Conservation (phyloP, 1,284 basidiomycete genomes). For the Ustilago curta region DNA sequence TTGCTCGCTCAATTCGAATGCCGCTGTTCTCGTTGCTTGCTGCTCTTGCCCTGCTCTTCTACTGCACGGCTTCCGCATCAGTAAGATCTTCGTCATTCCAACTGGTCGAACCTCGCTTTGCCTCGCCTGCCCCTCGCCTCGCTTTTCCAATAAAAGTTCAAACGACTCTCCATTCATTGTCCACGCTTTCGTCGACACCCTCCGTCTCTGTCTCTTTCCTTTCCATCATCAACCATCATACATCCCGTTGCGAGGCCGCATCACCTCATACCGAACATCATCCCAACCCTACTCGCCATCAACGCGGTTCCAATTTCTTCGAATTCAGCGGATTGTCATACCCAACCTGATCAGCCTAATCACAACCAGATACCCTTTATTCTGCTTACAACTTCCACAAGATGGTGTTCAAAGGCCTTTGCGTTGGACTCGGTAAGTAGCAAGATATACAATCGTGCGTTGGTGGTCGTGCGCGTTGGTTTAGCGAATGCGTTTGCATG, state of each 20-base stretch:
- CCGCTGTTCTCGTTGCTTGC: slow-evolving; percentile 3
- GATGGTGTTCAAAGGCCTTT: slow-evolving; percentile 54
- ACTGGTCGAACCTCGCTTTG: neutral
- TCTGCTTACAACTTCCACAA: slow-evolving; percentile 9
- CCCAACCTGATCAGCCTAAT: slow-evolving; percentile 1
- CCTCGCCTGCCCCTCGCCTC: neutral
- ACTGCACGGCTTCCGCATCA: slow-evolving; percentile 3
- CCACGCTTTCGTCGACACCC: neutral
- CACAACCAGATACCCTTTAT: neutral
- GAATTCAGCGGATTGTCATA: slow-evolving; percentile 9
- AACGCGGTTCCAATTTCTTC: neutral
- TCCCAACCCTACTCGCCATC: neutral
- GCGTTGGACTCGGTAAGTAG: slow-evolving; percentile 57
- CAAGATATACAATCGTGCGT: too few relatives aligned
- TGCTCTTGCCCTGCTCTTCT: neutral
- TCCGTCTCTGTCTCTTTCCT: neutral
- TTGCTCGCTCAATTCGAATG: slow-evolving; percentile 17
- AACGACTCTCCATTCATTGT: slow-evolving; percentile 5
- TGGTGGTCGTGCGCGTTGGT: neutral
- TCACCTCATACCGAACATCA: neutral
- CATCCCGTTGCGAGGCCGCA: neutral
- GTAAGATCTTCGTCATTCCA: slow-evolving; percentile 16
- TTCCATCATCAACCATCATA: slow-evolving; percentile 8
- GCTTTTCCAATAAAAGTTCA: slow-evolving; percentile 18
- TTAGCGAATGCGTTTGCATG: neutral